These are phyloP conservation scores for Cutaneotrichosporon spelunceum DNA, from an alignment of 1,284 basidiomycete species.

Conservation along the genomic window DNA sequence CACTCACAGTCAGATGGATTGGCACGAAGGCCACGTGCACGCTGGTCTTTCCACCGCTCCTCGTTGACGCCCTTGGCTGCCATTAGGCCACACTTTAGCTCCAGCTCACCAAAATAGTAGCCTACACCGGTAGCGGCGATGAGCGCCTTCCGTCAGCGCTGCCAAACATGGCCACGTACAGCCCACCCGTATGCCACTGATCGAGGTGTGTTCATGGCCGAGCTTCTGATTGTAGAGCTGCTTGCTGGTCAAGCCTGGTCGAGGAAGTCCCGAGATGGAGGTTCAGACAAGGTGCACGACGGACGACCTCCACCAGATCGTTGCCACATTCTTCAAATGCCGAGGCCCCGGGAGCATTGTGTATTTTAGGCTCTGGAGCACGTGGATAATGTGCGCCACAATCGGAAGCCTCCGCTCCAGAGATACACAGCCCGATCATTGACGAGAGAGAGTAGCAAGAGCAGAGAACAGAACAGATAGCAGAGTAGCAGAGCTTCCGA, in stretches of 20 bases:
- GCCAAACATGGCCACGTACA: conserved; percentile 5
- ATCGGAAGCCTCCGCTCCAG: too few relatives aligned
- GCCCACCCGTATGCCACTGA: conserved; percentile 21
- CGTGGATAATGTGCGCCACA: too few relatives aligned
- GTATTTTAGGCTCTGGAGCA: too few relatives aligned
- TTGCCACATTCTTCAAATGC: neutral
- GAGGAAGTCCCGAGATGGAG: too few relatives aligned
- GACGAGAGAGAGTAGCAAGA: too few relatives aligned
- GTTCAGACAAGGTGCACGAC: neutral
- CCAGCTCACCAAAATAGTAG: conserved; percentile 48
- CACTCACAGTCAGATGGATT: conserved; percentile 17
- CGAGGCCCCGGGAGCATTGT: neutral
- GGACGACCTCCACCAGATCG: neutral
- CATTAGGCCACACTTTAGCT: neutral
- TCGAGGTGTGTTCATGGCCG: conserved; percentile 18
- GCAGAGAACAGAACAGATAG: too few relatives aligned
- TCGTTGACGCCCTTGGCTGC: conserved; percentile 22
- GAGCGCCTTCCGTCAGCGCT: conserved; percentile 37
- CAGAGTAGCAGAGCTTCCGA: too few relatives aligned
- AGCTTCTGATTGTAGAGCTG: neutral
- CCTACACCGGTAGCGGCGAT: conserved; percentile 55
- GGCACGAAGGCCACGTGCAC: conserved; percentile 16
- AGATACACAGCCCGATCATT: too few relatives aligned
- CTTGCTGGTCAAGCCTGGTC: neutral
- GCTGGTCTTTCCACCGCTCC: conserved; percentile 22